phyloP scores from a whole-genome alignment of 176 grass and related monocot genomes.

The Avena atlantica region DNA sequence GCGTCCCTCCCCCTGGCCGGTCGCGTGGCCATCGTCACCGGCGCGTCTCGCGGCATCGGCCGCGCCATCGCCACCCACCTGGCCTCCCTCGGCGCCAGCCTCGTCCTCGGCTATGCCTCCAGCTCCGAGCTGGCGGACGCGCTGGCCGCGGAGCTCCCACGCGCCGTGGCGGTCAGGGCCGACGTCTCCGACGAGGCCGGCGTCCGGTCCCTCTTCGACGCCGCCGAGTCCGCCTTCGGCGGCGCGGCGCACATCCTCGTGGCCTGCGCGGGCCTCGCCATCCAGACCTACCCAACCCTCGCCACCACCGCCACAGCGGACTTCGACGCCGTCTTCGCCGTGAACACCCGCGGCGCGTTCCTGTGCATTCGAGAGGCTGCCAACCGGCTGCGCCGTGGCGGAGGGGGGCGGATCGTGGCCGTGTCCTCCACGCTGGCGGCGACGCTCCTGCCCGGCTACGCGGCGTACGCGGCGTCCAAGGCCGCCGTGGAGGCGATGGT shows the following conservation, averaged over 20 bases:
- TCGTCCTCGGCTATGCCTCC: slow-evolving; percentile 66
- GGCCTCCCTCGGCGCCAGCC: slow-evolving; percentile 57
- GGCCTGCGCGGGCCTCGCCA: slow-evolving; percentile 3
- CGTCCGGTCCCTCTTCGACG: slow-evolving; percentile 28
- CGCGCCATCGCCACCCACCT: slow-evolving; percentile 57
- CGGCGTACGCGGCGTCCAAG: slow-evolving; percentile 58
- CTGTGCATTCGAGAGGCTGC: slow-evolving; percentile 79
- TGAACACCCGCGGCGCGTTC: slow-evolving; percentile 74
- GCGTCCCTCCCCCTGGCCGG: slow-evolving; percentile 50
- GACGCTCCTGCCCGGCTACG: slow-evolving; percentile 14
- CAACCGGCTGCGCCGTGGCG: slow-evolving; percentile 48
- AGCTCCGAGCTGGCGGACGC: neutral
- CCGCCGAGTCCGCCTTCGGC: neutral
- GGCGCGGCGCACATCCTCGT: slow-evolving; percentile 20
- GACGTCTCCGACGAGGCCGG: slow-evolving; percentile 17
- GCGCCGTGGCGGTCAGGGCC: slow-evolving; percentile 1
- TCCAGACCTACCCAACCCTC: slow-evolving; percentile 14
- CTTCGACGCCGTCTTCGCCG: slow-evolving; percentile 54
- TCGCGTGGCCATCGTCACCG: slow-evolving; percentile 62
- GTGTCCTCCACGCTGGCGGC: slow-evolving; percentile 31
- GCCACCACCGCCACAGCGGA: slow-evolving; percentile 37
- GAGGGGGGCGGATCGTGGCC: slow-evolving; percentile 71
- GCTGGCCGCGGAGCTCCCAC: neutral
- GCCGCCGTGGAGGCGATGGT: slow-evolving; percentile 66
- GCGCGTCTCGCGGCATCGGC: slow-evolving; percentile 68